These are phyloP conservation scores for Fusarium sp. DNA, from an alignment of 2,329 filamentous ascomycete species.

Conservation along the genomic window DNA sequence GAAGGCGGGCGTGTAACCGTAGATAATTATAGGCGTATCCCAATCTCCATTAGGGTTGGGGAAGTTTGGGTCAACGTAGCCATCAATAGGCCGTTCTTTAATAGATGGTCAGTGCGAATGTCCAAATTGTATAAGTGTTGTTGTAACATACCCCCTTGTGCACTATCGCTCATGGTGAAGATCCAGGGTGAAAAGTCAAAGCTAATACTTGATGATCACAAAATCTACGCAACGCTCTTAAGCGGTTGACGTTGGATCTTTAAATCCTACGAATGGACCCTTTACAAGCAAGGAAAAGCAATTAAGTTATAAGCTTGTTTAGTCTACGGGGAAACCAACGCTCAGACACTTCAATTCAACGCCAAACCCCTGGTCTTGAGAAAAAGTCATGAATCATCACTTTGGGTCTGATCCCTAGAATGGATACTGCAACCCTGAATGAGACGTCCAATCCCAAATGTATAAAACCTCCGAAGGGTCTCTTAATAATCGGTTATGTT, in stretches of 20 bases:
- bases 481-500: constrained; percentile 19
- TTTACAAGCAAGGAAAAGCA: constrained; percentile 3
- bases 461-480: constrained; percentile 1
- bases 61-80: constrained; percentile 68
- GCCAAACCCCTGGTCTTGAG: constrained; percentile 11
- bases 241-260: constrained; percentile 11
- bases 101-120: constrained; percentile 3
- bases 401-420: constrained; percentile 1
- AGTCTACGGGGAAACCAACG: neutral
- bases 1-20: constrained; percentile 66
- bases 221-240: neutral
- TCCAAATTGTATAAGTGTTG: neutral
- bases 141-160: constrained; percentile 27
- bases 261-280: constrained; percentile 10
- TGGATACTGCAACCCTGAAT: constrained; percentile 6
- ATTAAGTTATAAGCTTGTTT: constrained; percentile 34
- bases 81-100: constrained; percentile 37
- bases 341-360: neutral
- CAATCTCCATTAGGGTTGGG: constrained; percentile 62
- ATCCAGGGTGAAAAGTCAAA: constrained; percentile 10
- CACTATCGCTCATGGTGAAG: constrained; percentile 34
- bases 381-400: constrained; percentile 47
- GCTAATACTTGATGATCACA: constrained; percentile 34
- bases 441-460: neutral
- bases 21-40: constrained; percentile 66